A percentile compares a stretch with the other conserved stretches of the same genome.
Conservation (phyloP, 441 rosid species). For the Melastoma candidum region DNA sequence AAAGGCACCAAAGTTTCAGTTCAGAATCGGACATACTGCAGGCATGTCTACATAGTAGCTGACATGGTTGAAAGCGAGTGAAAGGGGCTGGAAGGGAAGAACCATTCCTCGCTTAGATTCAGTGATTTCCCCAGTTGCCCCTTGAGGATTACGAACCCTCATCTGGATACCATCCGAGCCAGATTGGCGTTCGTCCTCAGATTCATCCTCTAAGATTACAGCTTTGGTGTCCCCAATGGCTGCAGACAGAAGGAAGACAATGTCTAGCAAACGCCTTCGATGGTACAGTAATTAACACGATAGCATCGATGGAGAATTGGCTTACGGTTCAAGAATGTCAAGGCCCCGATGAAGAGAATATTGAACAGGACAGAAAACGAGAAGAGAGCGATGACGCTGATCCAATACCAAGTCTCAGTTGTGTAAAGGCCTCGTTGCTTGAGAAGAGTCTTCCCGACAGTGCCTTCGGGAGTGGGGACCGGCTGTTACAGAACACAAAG, state of each 20-base stretch:
- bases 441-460: constrained; percentile 7
- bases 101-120: constrained; percentile 57
- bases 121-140: not conserved
- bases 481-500: too few species aligned
- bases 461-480: not conserved
- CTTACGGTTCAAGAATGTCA: constrained; percentile 10
- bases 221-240: constrained; percentile 1
- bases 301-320: not conserved
- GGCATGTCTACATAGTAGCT: constrained; percentile 91
- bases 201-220: not conserved
- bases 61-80: constrained; percentile 71
- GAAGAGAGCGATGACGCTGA: constrained; percentile 1
- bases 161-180: constrained; percentile 3
- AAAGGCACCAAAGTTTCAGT: too few species aligned
- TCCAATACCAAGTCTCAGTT: constrained; percentile 9
- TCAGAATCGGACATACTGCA: constrained; percentile 35
- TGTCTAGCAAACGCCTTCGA: not conserved
- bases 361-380: not conserved
- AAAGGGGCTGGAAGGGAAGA: constrained; percentile 78
- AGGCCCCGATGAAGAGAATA: constrained; percentile 6
- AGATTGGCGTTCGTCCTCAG: not conserved
- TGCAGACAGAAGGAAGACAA: not conserved
- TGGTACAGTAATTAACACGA: not conserved
- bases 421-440: constrained; percentile 2
- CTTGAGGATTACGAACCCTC: not conserved